Evolutionary conservation across 129 eudicot genomes (phyloP).

Genomic region (Erigeron canadensis): DNA sequence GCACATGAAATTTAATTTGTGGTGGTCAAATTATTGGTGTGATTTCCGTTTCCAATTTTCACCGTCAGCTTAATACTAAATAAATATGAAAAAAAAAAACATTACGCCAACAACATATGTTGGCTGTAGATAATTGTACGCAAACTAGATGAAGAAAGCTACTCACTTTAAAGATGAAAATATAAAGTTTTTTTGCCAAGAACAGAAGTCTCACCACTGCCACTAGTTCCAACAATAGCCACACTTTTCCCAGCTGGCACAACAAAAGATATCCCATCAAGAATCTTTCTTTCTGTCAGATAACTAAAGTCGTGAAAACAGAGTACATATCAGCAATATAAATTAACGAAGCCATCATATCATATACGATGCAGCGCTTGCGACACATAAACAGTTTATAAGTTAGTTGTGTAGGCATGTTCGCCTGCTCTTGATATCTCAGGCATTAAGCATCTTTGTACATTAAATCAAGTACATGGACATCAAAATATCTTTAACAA

Average conservation of each 20-base stretch:
- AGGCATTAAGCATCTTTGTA: neutral
- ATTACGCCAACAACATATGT: neutral
- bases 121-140: constrained; percentile 2
- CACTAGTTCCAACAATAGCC: constrained; percentile 98
- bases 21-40: neutral
- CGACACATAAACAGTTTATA: neutral
- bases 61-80: neutral
- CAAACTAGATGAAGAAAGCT: constrained; percentile 8
- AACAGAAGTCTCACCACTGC: constrained; percentile 74
- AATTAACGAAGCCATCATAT: constrained; percentile 14
- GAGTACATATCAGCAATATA: constrained; percentile 29
- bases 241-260: constrained; percentile 99
- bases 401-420: neutral
- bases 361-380: constrained; percentile 14
- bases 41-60: neutral
- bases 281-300: constrained; percentile 88
- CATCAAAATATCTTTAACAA: neutral
- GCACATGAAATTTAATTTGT: constrained; percentile 32
- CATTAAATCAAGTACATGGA: neutral
- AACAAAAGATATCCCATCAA: constrained; percentile 93
- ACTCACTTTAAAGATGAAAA: neutral
- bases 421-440: neutral
- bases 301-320: constrained; percentile 49
- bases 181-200: constrained; percentile 1
- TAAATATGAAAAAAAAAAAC: neutral